phyloP scores from a whole-genome alignment of 495 filamentous ascomycete species.

The Penicillium cataractarum region DNA sequence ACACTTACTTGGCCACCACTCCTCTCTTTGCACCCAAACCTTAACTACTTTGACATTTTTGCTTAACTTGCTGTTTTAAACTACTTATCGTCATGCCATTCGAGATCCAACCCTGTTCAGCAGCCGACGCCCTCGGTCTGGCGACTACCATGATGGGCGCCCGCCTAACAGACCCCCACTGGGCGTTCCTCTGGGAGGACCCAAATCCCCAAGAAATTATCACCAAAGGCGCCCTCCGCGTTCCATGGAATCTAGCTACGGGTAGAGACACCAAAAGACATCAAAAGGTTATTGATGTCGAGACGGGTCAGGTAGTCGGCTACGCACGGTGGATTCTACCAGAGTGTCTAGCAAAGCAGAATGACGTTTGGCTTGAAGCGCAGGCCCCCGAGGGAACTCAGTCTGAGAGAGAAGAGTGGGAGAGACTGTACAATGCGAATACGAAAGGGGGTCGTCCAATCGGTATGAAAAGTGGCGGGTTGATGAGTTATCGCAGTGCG shows the following conservation, averaged over 20 bases:
- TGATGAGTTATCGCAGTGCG: not conserved
- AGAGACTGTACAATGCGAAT: not conserved
- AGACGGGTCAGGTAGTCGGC: not conserved
- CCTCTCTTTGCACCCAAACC: not conserved
- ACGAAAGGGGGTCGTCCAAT: not conserved
- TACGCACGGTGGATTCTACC: not conserved
- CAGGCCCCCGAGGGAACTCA: not conserved
- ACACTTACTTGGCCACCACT: not conserved
- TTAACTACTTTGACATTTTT: not conserved
- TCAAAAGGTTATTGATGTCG: not conserved
- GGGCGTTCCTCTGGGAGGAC: not conserved
- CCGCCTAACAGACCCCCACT: not conserved
- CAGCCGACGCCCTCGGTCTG: not conserved
- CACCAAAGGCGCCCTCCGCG: not conserved
- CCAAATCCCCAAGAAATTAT: not conserved
- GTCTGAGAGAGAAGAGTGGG: not conserved
- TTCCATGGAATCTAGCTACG: not conserved
- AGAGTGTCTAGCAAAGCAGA: not conserved
- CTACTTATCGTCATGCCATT: conserved; percentile 11
- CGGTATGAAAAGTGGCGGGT: not conserved
- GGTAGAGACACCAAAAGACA: not conserved
- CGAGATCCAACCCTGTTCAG: conserved; percentile 9
- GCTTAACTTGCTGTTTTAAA: not conserved
- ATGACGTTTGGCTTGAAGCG: not conserved
- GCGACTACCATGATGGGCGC: not conserved